These are phyloP conservation scores for Coemansia sp. DNA, from an alignment of 192 early-diverging fungal species.

Conservation along the genomic window DNA sequence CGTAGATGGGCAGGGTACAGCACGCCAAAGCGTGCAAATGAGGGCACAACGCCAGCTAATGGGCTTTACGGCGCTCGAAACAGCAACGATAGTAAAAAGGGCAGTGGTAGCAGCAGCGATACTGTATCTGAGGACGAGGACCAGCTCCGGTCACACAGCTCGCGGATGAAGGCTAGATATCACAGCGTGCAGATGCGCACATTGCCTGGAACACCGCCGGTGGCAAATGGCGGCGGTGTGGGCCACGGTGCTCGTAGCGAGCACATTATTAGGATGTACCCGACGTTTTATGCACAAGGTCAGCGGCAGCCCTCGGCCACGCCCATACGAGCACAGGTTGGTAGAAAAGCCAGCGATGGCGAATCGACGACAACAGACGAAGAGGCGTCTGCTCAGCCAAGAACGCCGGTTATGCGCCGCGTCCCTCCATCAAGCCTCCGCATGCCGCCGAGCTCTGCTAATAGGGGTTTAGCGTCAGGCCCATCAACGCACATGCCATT, in stretches of 20 bases:
- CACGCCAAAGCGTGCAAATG: conserved; percentile 18
- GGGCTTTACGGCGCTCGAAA: not conserved
- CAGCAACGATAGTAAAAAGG: not conserved
- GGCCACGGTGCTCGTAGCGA: not conserved
- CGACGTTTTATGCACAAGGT: not conserved
- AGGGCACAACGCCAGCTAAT: not conserved
- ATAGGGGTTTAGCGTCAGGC: not conserved
- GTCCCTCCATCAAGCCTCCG: not conserved
- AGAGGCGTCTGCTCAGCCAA: conserved; percentile 11
- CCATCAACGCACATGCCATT: not conserved
- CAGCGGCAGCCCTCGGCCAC: conserved; percentile 1
- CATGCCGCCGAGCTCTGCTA: not conserved
- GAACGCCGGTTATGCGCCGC: conserved; percentile 14
- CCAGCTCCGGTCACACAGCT: conserved; percentile 48
- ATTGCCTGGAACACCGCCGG: conserved; percentile 8
- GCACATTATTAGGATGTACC: not conserved
- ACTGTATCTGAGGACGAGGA: conserved; percentile 53
- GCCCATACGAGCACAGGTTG: not conserved
- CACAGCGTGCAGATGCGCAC: conserved; percentile 28
- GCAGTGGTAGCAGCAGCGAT: conserved; percentile 33
- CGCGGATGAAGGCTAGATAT: conserved; percentile 29
- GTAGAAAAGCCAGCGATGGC: conserved; percentile 15
- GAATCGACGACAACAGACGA: conserved; percentile 41
- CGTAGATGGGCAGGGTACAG: conserved; percentile 37
- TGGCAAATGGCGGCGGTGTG: not conserved